Evolutionary conservation across 768 basidiomycete genomes (phyloP), one percentile per base, ranked within the genome.

Genomic region (Xanthoconium purpureum): DNA sequence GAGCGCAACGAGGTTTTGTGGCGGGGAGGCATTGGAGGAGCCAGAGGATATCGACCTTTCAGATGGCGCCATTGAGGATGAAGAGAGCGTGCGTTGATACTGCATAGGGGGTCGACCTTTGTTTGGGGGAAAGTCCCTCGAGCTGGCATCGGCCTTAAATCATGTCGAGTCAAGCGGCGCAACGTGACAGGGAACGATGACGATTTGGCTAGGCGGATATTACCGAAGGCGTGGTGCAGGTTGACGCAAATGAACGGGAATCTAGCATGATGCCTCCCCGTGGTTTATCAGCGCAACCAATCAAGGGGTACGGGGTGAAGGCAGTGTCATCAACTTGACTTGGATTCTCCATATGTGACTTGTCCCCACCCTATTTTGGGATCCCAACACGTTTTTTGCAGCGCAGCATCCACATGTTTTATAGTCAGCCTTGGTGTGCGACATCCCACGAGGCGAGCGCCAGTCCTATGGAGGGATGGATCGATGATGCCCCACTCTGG

Each of bases 191-290:
- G 58, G 42, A 24, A 51, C 51, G 66, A 63, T 62, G 65, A 63
- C 58, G 64, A 57, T 61, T 57, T 46, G 44, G 56, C 32, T 57
- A 38, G 45, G 52, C 71, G 71, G 71, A 72, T 65, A 72, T 72
- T 72, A 72, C 68, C 70, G 70, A 73, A 53, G 61, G 57, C 64
- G 64, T 68, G 24, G 63, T 71, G 71, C 54, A 56, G 58, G 60
- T 62, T 63, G 62, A 60, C 57, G 56, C 40, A 55, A 61, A 63
- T 63, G 66, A 70, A 73, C 68, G 72, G 71, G 66, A 71, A 71
- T 65, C 72, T 64, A 62, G 62, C 62, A 64, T 62, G 64, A 68
- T 59, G 62, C 66, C 63, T 61, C 68, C 61, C 57, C 67, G 65
- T 72, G 66, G 62, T 56, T 63, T 65, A 71, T 69, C 71, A 62